These are phyloP conservation scores for Xylaria sp. DNA, from an alignment of 2,329 filamentous ascomycete species.

Conservation along the genomic window DNA sequence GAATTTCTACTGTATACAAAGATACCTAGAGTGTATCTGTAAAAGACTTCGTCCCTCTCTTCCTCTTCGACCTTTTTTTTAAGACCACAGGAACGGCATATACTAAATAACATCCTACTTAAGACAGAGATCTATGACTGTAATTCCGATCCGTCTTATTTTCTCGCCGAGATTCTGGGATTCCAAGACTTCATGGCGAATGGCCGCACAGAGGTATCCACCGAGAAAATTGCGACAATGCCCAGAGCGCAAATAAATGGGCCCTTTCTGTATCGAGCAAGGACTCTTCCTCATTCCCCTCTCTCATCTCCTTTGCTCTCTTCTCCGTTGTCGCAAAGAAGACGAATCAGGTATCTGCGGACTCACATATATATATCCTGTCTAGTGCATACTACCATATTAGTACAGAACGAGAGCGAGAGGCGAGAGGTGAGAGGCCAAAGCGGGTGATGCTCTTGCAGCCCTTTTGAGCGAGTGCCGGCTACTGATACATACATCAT, in stretches of 20 bases:
- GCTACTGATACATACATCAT: neutral
- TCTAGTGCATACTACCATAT: neutral
- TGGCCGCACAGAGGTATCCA: slow-evolving; percentile 5
- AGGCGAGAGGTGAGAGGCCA: neutral
- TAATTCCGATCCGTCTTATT: neutral
- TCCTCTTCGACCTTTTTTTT: neutral
- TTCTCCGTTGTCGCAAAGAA: neutral
- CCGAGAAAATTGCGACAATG: slow-evolving; percentile 11
- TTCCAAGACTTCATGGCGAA: neutral
- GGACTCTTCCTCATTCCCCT: slow-evolving; percentile 11
- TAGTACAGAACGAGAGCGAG: neutral
- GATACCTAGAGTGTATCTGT: neutral
- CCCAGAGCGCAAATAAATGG: slow-evolving; percentile 27
- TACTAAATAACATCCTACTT: neutral
- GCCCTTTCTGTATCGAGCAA: slow-evolving; percentile 14
- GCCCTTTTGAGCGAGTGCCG: neutral
- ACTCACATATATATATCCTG: neutral
- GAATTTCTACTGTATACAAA: neutral
- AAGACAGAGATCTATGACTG: neutral
- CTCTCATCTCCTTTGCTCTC: slow-evolving; percentile 9
- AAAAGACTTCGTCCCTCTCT: neutral
- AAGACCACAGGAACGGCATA: neutral
- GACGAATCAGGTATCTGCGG: neutral
- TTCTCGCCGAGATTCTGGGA: neutral
- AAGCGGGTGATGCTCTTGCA: neutral